Conservation (phyloP, 2,329 filamentous ascomycete species). For the Lojkania enalia region DNA sequence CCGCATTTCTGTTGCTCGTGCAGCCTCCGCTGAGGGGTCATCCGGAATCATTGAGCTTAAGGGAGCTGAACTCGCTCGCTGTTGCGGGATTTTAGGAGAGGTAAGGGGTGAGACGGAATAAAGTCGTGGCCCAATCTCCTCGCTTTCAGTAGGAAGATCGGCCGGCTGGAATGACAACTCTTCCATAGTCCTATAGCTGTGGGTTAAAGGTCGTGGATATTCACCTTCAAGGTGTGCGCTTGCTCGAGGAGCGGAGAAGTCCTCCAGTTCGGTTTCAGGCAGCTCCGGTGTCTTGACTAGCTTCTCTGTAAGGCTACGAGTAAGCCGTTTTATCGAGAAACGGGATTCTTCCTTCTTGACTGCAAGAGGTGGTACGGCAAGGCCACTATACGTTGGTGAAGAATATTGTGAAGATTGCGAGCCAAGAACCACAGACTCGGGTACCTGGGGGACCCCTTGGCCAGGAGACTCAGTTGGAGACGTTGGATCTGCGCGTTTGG, state of each 20-base stretch:
- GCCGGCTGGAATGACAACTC: not conserved
- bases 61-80: constrained; percentile 17
- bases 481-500: constrained; percentile 21
- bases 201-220: constrained; percentile 24
- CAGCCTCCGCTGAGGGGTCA: constrained; percentile 25
- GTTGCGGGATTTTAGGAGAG: not conserved
- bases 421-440: constrained; percentile 30
- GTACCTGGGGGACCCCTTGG: constrained; percentile 25
- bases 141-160: not conserved
- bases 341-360: constrained; percentile 30
- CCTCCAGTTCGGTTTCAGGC: constrained; percentile 26
- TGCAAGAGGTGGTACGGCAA: constrained; percentile 24
- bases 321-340: constrained; percentile 38
- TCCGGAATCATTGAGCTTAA: constrained; percentile 37
- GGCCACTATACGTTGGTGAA: constrained; percentile 27
- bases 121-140: not conserved
- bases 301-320: constrained; percentile 32
- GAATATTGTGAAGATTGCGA: constrained; percentile 33
- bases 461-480: constrained; percentile 10
- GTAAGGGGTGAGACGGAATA: constrained; percentile 7
- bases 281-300: constrained; percentile 22
- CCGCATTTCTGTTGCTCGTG: constrained; percentile 15
- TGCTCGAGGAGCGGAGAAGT: constrained; percentile 19
- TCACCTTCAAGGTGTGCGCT: constrained; percentile 17
- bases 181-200: constrained; percentile 16